phyloP scores from a whole-genome alignment of 2,329 filamentous ascomycete genomes.

The Alternaria panax region DNA sequence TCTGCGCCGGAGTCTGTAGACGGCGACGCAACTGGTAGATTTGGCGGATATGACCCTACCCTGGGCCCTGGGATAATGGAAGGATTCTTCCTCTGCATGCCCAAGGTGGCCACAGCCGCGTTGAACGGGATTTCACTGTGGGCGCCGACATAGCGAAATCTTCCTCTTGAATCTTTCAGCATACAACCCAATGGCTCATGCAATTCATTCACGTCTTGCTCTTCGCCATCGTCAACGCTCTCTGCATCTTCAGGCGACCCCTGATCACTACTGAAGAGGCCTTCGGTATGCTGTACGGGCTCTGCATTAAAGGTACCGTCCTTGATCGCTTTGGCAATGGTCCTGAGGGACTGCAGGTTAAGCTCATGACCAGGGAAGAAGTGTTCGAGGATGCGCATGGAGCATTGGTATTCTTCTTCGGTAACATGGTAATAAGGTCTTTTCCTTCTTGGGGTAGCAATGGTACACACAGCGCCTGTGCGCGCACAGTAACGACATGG shows the following conservation, averaged over 20 bases:
- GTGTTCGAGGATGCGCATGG: constrained; percentile 47
- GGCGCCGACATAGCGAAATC: constrained; percentile 46
- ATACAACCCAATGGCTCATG: constrained; percentile 48
- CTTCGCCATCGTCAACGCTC: constrained; percentile 35
- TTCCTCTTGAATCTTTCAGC: constrained; percentile 48
- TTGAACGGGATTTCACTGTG: constrained; percentile 51
- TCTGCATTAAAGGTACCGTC: constrained; percentile 40
- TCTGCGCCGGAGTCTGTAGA: constrained; percentile 24
- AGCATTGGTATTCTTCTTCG: constrained; percentile 50
- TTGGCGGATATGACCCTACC: constrained; percentile 43
- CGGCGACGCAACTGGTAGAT: constrained; percentile 28
- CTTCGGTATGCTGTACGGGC: constrained; percentile 31
- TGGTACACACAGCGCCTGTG: constrained; percentile 46
- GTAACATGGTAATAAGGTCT: constrained; percentile 51
- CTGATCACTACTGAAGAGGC: constrained; percentile 31
- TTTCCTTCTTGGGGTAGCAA: constrained; percentile 47
- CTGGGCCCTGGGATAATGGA: constrained; percentile 42
- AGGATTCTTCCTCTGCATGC: constrained; percentile 27
- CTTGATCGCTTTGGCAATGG: constrained; percentile 44
- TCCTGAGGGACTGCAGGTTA: constrained; percentile 43
- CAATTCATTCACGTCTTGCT: constrained; percentile 43
- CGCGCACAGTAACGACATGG: constrained; percentile 50
- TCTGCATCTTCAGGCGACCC: constrained; percentile 35
- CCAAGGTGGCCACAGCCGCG: constrained; percentile 45
- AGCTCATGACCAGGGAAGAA: constrained; percentile 49